Conservation (phyloP, 1,139 yeast genomes). For the Debaryomyces sp. region DNA sequence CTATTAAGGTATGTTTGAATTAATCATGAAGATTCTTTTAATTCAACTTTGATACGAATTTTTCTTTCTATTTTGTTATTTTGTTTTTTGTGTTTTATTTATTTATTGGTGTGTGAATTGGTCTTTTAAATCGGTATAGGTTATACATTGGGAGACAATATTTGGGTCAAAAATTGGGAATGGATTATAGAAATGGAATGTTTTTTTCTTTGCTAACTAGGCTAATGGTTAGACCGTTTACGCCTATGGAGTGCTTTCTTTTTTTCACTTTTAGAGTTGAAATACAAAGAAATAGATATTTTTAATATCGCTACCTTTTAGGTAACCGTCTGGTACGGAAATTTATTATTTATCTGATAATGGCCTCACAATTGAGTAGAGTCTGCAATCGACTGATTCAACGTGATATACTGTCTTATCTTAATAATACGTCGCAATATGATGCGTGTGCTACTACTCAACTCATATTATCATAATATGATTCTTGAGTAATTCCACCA, state of each 20-base stretch:
- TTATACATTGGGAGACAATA: not conserved
- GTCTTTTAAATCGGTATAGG: not conserved
- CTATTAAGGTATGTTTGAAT: slow-evolving; percentile 72
- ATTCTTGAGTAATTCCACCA: not conserved
- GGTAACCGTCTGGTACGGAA: slow-evolving; percentile 6
- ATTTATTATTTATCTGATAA: slow-evolving; percentile 3
- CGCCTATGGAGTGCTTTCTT: slow-evolving; percentile 7
- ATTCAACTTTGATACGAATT: slow-evolving; percentile 7
- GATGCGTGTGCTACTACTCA: not conserved
- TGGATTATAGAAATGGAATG: slow-evolving; percentile 7
- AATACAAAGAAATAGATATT: slow-evolving; percentile 6
- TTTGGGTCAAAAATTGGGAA: not conserved
- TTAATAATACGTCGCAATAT: not conserved
- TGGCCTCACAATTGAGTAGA: not conserved
- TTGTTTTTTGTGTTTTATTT: slow-evolving; percentile 4
- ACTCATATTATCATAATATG: not conserved
- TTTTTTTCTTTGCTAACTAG: slow-evolving; percentile 10
- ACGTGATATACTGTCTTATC: not conserved
- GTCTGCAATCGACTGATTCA: not conserved
- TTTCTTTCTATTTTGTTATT: slow-evolving; percentile 7
- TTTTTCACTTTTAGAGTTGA: slow-evolving; percentile 6
- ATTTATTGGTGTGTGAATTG: slow-evolving; percentile 6
- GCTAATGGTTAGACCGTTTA: not conserved
- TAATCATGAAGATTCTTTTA: slow-evolving; percentile 1
- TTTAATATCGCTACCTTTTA: not conserved